Base-by-base conservation (phyloP, 352 stramenopile genomes). In the Elongisporangium prolatum region DNA sequence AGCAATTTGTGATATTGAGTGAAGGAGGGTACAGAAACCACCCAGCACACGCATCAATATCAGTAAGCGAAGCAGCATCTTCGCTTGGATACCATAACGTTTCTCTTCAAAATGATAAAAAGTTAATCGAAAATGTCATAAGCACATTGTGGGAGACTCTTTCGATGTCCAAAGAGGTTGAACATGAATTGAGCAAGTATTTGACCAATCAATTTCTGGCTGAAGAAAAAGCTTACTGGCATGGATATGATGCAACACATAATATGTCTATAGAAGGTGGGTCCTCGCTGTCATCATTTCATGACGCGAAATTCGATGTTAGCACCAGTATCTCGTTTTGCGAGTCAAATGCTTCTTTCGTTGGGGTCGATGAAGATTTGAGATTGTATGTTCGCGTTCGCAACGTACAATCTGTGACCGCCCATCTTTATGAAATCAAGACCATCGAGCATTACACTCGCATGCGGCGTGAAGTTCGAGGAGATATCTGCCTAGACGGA, bases 401-500 rank as follows among this genome's bases (percentile, higher is more conserved):
- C 9, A 87, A 87, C 55, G 67, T 84, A 7, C 74, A 83, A 38
- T 65, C 57, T 2, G 50, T 89, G 21, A 87, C 72, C 2, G 73
- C 78, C 1, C 76, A 89, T 52, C 50, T 89, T 11, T 89, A 84
- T 52, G 68, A 86, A 53, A 77, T 89, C 44, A 77, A 83, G 40
- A 80, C 76, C 10, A 60, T 72, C 11, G 79, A 89, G 61, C 80
- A 84, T 38, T 86, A 85, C 54, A 69, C 66, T 16, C 70, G 72
- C 9, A 59, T 77, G 34, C 74, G 76, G 9, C 63, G 59, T 48
- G 72, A 84, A 55, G 71, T 89, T 11, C 68, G 67, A 24, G 71
- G 75, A 6, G 64, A 84, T 22, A 77, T 88, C 48, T 74, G 67
- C 47, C 62, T 88, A 6, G 78, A 88, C 50, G 78, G 78, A 0